These are phyloP conservation scores for Physcomitrellopsis africana DNA, from an alignment of 225 moss, liverwort and hornwort species.

Conservation along the genomic window DNA sequence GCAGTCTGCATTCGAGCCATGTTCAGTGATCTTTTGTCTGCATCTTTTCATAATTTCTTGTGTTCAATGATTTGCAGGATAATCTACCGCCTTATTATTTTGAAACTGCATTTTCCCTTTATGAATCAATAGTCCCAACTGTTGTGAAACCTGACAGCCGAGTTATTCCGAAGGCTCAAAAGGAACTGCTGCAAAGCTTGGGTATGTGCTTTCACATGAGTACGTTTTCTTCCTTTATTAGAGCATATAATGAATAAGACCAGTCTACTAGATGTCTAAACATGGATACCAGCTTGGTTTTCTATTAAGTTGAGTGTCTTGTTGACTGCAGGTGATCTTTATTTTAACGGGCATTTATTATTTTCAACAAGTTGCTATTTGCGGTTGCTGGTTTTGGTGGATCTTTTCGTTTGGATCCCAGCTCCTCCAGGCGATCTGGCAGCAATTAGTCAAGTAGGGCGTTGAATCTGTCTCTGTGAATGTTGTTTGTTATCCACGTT, in stretches of 20 bases:
- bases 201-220: constrained; percentile 39
- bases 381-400: constrained; percentile 79
- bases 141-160: constrained; percentile 59
- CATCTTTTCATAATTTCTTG: neutral
- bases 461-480: constrained; percentile 5
- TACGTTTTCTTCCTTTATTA: constrained; percentile 1
- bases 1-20: neutral
- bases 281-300: neutral
- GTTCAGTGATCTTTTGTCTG: neutral
- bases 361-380: constrained; percentile 79
- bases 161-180: constrained; percentile 81
- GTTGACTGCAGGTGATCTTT: constrained; percentile 63
- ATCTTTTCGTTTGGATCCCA: constrained; percentile 74
- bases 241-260: neutral
- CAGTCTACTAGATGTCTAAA: neutral
- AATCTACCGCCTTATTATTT: constrained; percentile 72
- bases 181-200: constrained; percentile 86
- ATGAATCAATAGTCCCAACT: constrained; percentile 65
- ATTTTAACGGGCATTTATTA: constrained; percentile 60
- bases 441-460: constrained; percentile 58
- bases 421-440: constrained; percentile 52
- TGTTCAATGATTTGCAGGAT: constrained; percentile 47
- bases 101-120: constrained; percentile 80
- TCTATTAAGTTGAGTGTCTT: constrained; percentile 13
- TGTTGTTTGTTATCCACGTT: constrained; percentile 10